Base-by-base conservation (phyloP, 2,329 filamentous ascomycete species). In the Aspergillus glaucus region DNA sequence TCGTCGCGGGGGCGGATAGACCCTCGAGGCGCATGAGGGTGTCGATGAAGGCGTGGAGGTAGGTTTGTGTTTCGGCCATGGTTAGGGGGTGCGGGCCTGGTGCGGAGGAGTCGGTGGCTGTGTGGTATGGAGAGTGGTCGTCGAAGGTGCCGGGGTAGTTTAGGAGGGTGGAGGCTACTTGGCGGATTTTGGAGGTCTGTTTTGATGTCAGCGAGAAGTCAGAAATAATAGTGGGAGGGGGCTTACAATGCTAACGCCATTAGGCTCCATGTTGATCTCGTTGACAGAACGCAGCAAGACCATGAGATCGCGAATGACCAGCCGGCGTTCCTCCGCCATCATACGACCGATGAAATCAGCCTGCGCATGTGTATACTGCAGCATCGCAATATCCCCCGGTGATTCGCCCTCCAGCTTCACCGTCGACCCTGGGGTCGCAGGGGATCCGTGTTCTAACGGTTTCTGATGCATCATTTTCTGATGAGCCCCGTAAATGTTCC, bases 201-300 rank as follows among this genome's bases (percentile, higher is more conserved):
- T 15, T 15, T 4, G 14, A 4, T 12, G 6, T 17, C 6, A 15
- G 44, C 52, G 39, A 48, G 49, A 46, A 22, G 42, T 8, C 42
- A 40, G 4, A 12, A 14, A 28, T 8, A 12, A 10, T 21, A 12
- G n/a, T 36, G 15, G n/a, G 15, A 6, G n/a, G 10, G 15, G 37
- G 75, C 78, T 71, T 76, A 84, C 81, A 59, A 85, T 80, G 50
- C 78, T 82, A 55, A 79, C 79, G 21, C 79, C 81, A 54, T 83
- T 85, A 8, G 81, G 81, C 65, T 95, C 89, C 77, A 94, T 86
- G 66, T 90, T 90, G 50, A 88, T 82, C 73, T 92, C 87, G 43
- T 86, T 87, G 57, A 95, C 88, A 48, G 82, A 87, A 22, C 81
- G 80, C 4, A 95, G 73, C 3, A 94, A 84, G 3, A 81, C 76